Conservation (phyloP, 768 basidiomycete genomes). For the Obba rivulosa region DNA sequence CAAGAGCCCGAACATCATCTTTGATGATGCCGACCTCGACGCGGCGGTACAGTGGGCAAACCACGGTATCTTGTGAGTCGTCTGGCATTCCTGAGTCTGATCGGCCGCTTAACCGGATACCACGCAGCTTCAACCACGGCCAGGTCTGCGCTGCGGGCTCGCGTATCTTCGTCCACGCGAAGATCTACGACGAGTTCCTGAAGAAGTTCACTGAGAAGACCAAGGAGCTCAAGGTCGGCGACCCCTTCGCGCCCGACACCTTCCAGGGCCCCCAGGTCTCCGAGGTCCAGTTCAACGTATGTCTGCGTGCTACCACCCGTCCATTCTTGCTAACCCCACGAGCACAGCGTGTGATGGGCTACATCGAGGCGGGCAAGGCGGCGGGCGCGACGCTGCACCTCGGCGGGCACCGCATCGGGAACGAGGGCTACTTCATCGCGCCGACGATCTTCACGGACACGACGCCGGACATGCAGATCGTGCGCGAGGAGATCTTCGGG, state of each 20-base stretch:
- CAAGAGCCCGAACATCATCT: constrained; percentile 68
- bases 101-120: not conserved
- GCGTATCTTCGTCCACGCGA: constrained; percentile 51
- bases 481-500: constrained; percentile 74
- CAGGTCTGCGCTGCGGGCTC: constrained; percentile 49
- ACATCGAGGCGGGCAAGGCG: constrained; percentile 70
- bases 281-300: constrained; percentile 39
- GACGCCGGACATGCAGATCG: constrained; percentile 68
- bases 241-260: constrained; percentile 37
- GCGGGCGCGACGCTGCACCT: constrained; percentile 62
- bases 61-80: constrained; percentile 65
- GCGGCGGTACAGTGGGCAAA: constrained; percentile 69
- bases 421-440: constrained; percentile 61
- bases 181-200: constrained; percentile 54
- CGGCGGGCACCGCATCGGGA: constrained; percentile 59
- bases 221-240: constrained; percentile 33
- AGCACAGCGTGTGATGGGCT: constrained; percentile 65
- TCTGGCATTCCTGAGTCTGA: not conserved
- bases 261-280: constrained; percentile 44
- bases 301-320: constrained; percentile 3
- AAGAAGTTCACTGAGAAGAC: constrained; percentile 34
- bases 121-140: constrained; percentile 16
- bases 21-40: constrained; percentile 68
- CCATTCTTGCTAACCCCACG: not conserved
- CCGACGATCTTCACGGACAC: constrained; percentile 75